These are phyloP conservation scores for Pythium rishiriense DNA, from an alignment of 352 stramenopile species.

Conservation along the genomic window DNA sequence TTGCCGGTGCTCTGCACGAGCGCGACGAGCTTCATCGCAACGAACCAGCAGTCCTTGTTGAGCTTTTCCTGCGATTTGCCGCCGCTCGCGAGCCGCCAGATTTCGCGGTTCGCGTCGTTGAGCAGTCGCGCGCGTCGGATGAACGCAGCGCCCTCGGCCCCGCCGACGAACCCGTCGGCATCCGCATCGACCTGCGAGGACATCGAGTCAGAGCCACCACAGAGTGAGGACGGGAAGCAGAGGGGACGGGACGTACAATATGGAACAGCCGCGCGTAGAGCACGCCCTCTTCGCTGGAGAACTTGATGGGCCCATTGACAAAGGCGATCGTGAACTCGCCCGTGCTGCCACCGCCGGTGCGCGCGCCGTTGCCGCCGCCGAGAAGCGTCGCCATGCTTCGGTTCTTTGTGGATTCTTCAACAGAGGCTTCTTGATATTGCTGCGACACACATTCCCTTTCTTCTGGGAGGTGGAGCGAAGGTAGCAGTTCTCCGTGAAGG, in stretches of 20 bases:
- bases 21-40: slow-evolving; percentile 89
- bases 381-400: slow-evolving; percentile 33
- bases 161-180: slow-evolving; percentile 72
- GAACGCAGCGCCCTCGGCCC: slow-evolving; percentile 74
- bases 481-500: neutral
- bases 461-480: slow-evolving; percentile 4
- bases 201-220: neutral
- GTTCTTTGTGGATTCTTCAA: slow-evolving; percentile 26
- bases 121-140: slow-evolving; percentile 75
- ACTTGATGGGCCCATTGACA: slow-evolving; percentile 85
- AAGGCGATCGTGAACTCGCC: slow-evolving; percentile 82
- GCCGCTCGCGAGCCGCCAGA: slow-evolving; percentile 86
- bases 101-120: slow-evolving; percentile 88
- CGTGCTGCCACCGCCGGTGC: neutral
- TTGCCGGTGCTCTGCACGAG: slow-evolving; percentile 83
- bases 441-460: slow-evolving; percentile 22
- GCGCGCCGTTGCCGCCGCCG: neutral
- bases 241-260: slow-evolving; percentile 45
- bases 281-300: slow-evolving; percentile 76
- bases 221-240: neutral
- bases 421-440: neutral
- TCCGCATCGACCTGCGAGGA: slow-evolving; percentile 69
- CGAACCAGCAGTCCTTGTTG: slow-evolving; percentile 89
- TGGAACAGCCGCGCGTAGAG: slow-evolving; percentile 84
- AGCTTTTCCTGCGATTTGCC: slow-evolving; percentile 86